Conservation (phyloP, 345 rosid genomes). For the Cardamine chenopodiifolia region DNA sequence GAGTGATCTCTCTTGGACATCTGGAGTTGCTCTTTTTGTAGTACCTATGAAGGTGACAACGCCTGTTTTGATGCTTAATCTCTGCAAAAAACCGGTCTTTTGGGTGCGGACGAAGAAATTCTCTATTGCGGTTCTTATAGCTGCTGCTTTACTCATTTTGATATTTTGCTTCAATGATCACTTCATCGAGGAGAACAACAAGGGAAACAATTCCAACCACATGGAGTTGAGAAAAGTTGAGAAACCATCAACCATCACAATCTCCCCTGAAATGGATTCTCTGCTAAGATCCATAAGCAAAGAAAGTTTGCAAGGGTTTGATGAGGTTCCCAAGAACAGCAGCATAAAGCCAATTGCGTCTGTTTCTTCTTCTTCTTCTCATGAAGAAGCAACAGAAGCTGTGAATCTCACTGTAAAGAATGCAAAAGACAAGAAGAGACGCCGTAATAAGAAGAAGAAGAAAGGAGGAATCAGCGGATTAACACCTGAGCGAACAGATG, state of each 20-base stretch:
- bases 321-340: slow-evolving; percentile 33
- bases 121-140: slow-evolving; percentile 46
- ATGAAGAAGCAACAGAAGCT: slow-evolving; percentile 49
- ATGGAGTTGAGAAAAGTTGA: slow-evolving; percentile 40
- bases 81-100: slow-evolving; percentile 63
- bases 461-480: slow-evolving; percentile 28
- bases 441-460: slow-evolving; percentile 80
- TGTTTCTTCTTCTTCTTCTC: slow-evolving; percentile 25
- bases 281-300: slow-evolving; percentile 48
- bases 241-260: slow-evolving; percentile 51
- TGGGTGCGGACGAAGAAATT: slow-evolving; percentile 67
- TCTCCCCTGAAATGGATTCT: slow-evolving; percentile 51
- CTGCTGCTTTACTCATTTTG: slow-evolving; percentile 51
- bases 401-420: slow-evolving; percentile 58
- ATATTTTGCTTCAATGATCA: slow-evolving; percentile 51
- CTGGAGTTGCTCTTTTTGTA: slow-evolving; percentile 54
- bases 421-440: slow-evolving; percentile 67
- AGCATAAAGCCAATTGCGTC: slow-evolving; percentile 9
- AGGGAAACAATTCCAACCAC: slow-evolving; percentile 37
- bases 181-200: slow-evolving; percentile 36
- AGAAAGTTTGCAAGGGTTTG: slow-evolving; percentile 37
- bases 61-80: slow-evolving; percentile 55
- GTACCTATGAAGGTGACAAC: slow-evolving; percentile 75
- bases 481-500: slow-evolving; percentile 50
- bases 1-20: slow-evolving; percentile 55